Conservation (phyloP, 2,329 filamentous ascomycete genomes). For the Calonectria multiphialidica region DNA sequence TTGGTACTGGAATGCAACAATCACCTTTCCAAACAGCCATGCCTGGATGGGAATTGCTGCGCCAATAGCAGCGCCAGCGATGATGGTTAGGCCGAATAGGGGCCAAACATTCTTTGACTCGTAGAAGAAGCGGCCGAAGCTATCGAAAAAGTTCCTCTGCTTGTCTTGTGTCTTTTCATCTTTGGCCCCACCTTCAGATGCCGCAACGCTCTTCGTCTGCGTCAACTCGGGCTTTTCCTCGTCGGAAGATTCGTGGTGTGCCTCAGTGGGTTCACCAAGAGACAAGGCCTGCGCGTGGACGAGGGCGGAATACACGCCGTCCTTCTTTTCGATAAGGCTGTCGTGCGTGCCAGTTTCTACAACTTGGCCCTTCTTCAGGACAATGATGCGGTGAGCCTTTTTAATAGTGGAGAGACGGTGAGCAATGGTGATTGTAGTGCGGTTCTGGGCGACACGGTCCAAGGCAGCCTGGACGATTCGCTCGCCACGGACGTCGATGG, state of each 20-base stretch:
- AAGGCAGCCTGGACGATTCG: conserved; percentile 74
- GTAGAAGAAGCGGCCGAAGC: conserved; percentile 68
- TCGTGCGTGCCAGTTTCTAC: conserved; percentile 83
- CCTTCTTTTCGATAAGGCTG: conserved; percentile 70
- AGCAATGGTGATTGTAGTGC: conserved; percentile 81
- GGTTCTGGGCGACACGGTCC: conserved; percentile 69
- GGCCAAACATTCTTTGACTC: conserved; percentile 67
- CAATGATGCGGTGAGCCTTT: conserved; percentile 83
- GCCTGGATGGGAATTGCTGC: conserved; percentile 64
- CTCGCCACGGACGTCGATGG: conserved; percentile 67
- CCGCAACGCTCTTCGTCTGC: conserved; percentile 60
- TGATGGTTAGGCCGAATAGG: conserved; percentile 62
- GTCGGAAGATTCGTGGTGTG: conserved; percentile 48
- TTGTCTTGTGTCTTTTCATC: conserved; percentile 41
- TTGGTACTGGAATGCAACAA: conserved; percentile 61
- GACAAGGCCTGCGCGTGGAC: conserved; percentile 73
- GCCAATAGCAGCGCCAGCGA: conserved; percentile 58
- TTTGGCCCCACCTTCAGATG: conserved; percentile 47
- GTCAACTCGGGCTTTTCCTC: conserved; percentile 55
- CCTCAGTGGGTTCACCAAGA: conserved; percentile 60
- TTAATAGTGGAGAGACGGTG: conserved; percentile 82
- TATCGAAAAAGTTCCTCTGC: conserved; percentile 60
- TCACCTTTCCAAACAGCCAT: conserved; percentile 66
- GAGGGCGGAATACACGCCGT: conserved; percentile 75
- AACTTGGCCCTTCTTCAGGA: conserved; percentile 77